Conservation (phyloP, 176 grass and related monocot species). For the Carex littledalei region DNA sequence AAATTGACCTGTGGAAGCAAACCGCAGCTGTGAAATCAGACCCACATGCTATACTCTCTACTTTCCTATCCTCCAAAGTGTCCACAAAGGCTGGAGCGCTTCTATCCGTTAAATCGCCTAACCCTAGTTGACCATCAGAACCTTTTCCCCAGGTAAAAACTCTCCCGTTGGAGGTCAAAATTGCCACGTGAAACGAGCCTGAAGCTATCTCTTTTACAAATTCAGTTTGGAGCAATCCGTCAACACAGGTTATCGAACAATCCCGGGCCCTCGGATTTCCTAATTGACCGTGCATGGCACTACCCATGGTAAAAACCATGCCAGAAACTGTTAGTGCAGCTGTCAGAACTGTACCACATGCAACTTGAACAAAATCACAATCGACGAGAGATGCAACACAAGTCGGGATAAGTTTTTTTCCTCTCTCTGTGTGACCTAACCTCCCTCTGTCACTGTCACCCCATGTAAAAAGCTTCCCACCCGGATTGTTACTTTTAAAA, state of each 20-base stretch:
- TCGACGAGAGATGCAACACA: conserved; percentile 59
- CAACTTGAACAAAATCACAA: conserved; percentile 79
- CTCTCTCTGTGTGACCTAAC: conserved; percentile 63
- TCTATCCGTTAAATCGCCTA: conserved; percentile 61
- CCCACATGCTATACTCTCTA: conserved; percentile 83
- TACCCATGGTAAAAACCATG: conserved; percentile 70
- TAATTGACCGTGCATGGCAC: conserved; percentile 66
- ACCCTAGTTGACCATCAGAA: conserved; percentile 74
- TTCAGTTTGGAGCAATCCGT: conserved; percentile 72
- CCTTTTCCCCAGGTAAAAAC: conserved; percentile 95
- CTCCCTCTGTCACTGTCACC: conserved; percentile 79
- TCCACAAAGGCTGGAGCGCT: conserved; percentile 65
- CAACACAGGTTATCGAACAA: conserved; percentile 49
- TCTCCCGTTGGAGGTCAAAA: conserved; percentile 60
- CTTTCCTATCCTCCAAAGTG: conserved; percentile 62
- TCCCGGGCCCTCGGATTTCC: conserved; percentile 57
- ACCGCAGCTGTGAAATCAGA: conserved; percentile 62
- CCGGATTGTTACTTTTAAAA: conserved; percentile 53
- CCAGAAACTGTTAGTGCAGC: conserved; percentile 56
- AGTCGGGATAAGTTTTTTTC: conserved; percentile 60
- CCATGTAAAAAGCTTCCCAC: conserved; percentile 86
- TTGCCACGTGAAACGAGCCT: conserved; percentile 69
- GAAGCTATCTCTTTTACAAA: conserved; percentile 74
- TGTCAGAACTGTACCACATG: conserved; percentile 61
- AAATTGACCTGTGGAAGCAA: conserved; percentile 76